Evolutionary conservation across 116 monocot genomes (phyloP).

Genomic region (Zostera marina): DNA sequence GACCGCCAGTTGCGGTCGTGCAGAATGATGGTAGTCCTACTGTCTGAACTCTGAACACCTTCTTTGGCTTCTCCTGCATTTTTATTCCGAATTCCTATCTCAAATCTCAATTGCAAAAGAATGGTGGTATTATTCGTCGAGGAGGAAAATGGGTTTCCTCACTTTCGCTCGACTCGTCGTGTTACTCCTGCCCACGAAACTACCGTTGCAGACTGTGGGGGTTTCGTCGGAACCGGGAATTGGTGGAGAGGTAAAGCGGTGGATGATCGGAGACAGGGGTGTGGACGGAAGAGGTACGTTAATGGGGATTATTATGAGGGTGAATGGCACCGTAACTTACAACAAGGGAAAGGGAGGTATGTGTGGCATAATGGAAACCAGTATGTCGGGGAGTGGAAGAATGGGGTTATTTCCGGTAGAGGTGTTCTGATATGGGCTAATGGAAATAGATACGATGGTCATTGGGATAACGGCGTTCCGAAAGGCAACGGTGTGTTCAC

Average conservation of each 20-base stretch:
- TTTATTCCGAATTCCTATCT: not conserved
- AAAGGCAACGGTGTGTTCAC: constrained; percentile 60
- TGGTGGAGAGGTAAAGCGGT: constrained; percentile 34
- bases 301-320: constrained; percentile 77
- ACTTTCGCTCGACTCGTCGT: not conserved
- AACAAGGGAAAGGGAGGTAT: constrained; percentile 48
- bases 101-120: too few relatives aligned
- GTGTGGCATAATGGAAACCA: constrained; percentile 48
- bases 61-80: not conserved
- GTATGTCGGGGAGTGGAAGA: constrained; percentile 51
- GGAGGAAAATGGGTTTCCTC: not conserved
- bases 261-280: constrained; percentile 54
- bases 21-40: not conserved
- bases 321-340: constrained; percentile 34
- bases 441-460: constrained; percentile 55
- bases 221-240: constrained; percentile 39
- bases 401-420: constrained; percentile 37
- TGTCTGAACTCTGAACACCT: not conserved
- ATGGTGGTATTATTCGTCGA: constrained; percentile 6
- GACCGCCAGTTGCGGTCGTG: not conserved
- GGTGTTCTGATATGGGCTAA: constrained; percentile 51
- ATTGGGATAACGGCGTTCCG: constrained; percentile 79
- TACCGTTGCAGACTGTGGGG: too few relatives aligned
- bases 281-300: constrained; percentile 59
- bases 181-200: constrained; percentile 7